Evolutionary conservation across 148 eudicot genomes (phyloP).

Genomic region (Cornus florida): DNA sequence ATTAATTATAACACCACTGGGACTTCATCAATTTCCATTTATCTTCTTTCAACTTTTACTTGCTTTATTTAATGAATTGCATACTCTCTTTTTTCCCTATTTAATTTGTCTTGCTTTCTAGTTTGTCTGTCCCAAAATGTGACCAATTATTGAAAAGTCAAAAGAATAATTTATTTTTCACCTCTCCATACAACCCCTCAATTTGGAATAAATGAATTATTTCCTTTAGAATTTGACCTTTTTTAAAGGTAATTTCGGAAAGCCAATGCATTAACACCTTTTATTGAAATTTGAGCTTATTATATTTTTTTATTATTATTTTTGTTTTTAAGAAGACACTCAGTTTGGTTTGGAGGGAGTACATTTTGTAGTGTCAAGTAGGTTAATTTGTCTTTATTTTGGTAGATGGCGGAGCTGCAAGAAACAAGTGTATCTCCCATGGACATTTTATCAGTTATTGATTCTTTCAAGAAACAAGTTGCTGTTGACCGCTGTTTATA

Average conservation of each 20-base stretch:
- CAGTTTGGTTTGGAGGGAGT: not conserved
- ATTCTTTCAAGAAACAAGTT: slow-evolving; percentile 63
- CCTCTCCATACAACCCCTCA: too few relatives aligned
- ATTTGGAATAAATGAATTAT: not conserved
- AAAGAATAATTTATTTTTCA: too few relatives aligned
- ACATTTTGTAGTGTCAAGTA: not conserved
- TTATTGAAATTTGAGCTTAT: too few relatives aligned
- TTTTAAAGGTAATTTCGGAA: too few relatives aligned
- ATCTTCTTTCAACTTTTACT: not conserved
- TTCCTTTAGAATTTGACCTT: not conserved
- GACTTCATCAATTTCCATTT: not conserved
- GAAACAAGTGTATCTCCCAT: slow-evolving; percentile 28
- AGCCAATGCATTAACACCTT: too few relatives aligned
- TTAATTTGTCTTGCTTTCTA: too few relatives aligned
- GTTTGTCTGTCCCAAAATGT: too few relatives aligned
- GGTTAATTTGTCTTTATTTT: slow-evolving; percentile 13
- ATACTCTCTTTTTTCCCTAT: not conserved
- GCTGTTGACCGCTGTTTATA: slow-evolving; percentile 58
- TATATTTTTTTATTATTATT: too few relatives aligned
- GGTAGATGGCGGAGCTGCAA: slow-evolving; percentile 34
- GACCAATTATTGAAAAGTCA: too few relatives aligned
- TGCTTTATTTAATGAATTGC: not conserved
- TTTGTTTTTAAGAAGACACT: too few relatives aligned
- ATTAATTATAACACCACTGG: too few relatives aligned
- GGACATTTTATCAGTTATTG: slow-evolving; percentile 60